Evolutionary conservation across 805 yeast genomes (phyloP), one percentile per base, ranked within the genome.

Genomic region (Ogataea henricii): DNA sequence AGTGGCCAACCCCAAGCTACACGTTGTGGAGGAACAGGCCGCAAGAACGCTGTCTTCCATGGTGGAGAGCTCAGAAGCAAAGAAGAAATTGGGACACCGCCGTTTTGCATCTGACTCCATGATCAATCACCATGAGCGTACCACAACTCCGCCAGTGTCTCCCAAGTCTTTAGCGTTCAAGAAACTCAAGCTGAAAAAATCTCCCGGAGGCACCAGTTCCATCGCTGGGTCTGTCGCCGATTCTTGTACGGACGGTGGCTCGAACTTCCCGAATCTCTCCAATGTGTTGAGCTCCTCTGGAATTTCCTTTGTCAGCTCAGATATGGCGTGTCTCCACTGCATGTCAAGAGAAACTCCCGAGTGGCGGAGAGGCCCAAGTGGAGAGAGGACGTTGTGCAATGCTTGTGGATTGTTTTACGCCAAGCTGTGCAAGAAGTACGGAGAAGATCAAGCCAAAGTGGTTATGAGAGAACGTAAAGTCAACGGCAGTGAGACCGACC

Each of bases 281-380:
- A 16, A 16, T 8, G 17, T 17, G 23, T 7, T 16, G n/a, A 7
- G 20, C 32, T 13, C 43, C 6, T 21, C 44, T 2, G 35, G 38
- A 8, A 3, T 29, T 14, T 9, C 45, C 10, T 5, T 52, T 6
- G 16, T 23, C 17, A 32, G 27, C 17, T 35, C 30, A n/a, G 54
- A 54, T 16, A 56, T 49, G 32, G 56, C 52, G 32, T 63, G 67
- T 49, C 42, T 55, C 17, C 68, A 65, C 49, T 82, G 87, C 57
- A 74, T 73, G n/a, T 71, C 76, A 4, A 66, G 61, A 6, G 79
- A 78, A 39, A 85, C 95, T 0, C 94, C 94, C 0, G 94, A 87
- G 64, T 87, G 96, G 95, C 69, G 95, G 46, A 75, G 85, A 39
- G 94, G 94, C 0, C 94, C 96, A 1, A 77, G 78, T 45, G 95